These are phyloP conservation scores for Alternaria alternata DNA, from an alignment of 2,329 filamentous ascomycete species.

Conservation along the genomic window DNA sequence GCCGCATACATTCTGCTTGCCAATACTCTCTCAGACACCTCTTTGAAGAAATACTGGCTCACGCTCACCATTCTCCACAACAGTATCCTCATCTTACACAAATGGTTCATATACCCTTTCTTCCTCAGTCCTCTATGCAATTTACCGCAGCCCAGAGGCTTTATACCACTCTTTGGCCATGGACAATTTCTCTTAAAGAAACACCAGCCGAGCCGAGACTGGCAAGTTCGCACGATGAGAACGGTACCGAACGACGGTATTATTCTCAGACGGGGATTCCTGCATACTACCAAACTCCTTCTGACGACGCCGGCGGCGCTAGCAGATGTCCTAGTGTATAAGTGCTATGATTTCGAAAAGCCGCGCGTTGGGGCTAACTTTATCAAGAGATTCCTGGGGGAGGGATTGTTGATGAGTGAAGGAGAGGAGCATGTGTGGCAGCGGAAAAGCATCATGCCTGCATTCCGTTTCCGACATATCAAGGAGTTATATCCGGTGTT, in stretches of 20 bases:
- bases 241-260: slow-evolving; percentile 53
- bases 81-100: slow-evolving; percentile 24
- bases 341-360: slow-evolving; percentile 63
- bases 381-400: slow-evolving; percentile 59
- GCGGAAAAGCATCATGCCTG: slow-evolving; percentile 79
- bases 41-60: slow-evolving; percentile 27
- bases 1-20: slow-evolving; percentile 32
- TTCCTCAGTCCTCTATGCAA: slow-evolving; percentile 51
- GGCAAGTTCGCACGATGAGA: slow-evolving; percentile 48
- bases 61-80: slow-evolving; percentile 29
- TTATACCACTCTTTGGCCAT: slow-evolving; percentile 49
- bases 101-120: slow-evolving; percentile 48
- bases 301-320: slow-evolving; percentile 53
- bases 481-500: slow-evolving; percentile 86
- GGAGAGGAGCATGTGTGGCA: slow-evolving; percentile 61
- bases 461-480: slow-evolving; percentile 85
- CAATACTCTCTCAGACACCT: slow-evolving; percentile 18
- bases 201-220: slow-evolving; percentile 42
- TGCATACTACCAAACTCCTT: slow-evolving; percentile 50
- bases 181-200: slow-evolving; percentile 42
- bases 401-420: slow-evolving; percentile 61
- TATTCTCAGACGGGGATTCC: slow-evolving; percentile 50
- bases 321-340: slow-evolving; percentile 62
- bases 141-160: slow-evolving; percentile 45
- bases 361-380: slow-evolving; percentile 55